Conservation (phyloP, 2,329 filamentous ascomycete genomes). For the Beauveria rudraprayagi region DNA sequence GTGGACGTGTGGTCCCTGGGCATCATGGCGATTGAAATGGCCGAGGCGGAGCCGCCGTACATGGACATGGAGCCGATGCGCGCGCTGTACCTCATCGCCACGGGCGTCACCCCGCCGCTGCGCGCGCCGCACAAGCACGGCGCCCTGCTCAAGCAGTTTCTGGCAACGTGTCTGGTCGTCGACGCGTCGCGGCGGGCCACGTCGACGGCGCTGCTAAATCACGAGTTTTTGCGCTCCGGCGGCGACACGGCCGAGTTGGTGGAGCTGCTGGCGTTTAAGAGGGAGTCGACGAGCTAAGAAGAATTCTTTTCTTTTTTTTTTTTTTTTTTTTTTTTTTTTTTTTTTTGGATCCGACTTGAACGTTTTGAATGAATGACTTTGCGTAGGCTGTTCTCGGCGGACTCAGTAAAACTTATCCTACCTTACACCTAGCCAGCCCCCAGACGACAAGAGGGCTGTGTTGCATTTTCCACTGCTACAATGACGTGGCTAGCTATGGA, state of each 20-base stretch:
- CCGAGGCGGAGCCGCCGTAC: constrained; percentile 95
- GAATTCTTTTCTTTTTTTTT: not conserved
- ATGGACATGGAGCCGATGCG: constrained; percentile 96
- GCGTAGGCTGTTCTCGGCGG: not conserved
- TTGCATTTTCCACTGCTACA: no score
- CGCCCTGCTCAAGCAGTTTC: constrained; percentile 94
- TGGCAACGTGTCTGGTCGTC: constrained; percentile 92
- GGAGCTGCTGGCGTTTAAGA: constrained; percentile 82
- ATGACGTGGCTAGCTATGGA: no score
- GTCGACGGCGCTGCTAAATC: constrained; percentile 76
- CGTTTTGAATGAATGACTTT: no score
- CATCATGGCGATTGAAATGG: constrained; percentile 99
- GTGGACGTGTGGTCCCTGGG: constrained; percentile 98
- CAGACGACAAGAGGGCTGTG: not conserved
- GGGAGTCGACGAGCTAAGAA: not conserved
- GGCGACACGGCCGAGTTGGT: constrained; percentile 76
- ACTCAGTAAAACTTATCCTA: not conserved
- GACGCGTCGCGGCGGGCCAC: constrained; percentile 92
- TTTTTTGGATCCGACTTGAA: not conserved
- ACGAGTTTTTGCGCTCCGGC: constrained; percentile 93
- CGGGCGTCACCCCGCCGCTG: constrained; percentile 88
- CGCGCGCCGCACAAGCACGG: constrained; percentile 98
- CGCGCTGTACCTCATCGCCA: constrained; percentile 94
- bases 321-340: not conserved
- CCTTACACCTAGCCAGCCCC: not conserved